phyloP scores from a whole-genome alignment of 768 basidiomycete species.

The Auriscalpium vulgare region DNA sequence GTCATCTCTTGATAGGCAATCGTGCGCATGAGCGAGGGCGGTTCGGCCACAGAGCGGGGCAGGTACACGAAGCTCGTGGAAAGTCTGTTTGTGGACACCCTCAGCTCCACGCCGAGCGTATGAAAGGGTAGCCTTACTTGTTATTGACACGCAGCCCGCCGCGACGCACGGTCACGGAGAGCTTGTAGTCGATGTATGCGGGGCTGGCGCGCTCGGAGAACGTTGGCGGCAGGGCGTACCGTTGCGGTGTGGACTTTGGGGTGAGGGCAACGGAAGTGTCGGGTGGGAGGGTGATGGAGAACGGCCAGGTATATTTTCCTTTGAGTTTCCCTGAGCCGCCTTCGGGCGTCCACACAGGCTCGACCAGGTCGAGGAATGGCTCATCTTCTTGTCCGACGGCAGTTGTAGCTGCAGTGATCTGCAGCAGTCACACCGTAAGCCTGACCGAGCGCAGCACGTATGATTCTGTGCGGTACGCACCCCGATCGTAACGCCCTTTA shows the following conservation, averaged over 20 bases:
- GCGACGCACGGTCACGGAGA: constrained; percentile 43
- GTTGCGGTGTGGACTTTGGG: not conserved
- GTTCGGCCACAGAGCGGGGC: constrained; percentile 26
- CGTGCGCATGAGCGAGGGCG: constrained; percentile 29
- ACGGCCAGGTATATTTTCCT: not conserved
- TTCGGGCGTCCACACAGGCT: constrained; percentile 3
- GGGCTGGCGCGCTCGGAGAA: constrained; percentile 37
- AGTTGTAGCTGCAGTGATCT: constrained; percentile 8
- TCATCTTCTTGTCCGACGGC: constrained; percentile 8
- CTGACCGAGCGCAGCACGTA: not conserved
- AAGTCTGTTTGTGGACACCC: constrained; percentile 18
- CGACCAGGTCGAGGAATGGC: constrained; percentile 4
- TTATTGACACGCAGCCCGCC: constrained; percentile 41
- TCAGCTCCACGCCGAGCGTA: not conserved
- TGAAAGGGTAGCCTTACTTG: constrained; percentile 26
- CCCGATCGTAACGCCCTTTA: constrained; percentile 6
- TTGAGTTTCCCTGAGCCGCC: constrained; percentile 1
- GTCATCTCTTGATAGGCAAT: constrained; percentile 26
- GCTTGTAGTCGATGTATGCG: constrained; percentile 48
- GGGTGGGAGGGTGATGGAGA: constrained; percentile 5
- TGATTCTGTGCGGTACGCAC: not conserved
- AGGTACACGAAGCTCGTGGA: constrained; percentile 26
- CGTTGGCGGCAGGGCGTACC: constrained; percentile 5
- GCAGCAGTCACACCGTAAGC: not conserved
- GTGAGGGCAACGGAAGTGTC: not conserved